Conservation (phyloP, 495 filamentous ascomycete species). For the Clavariopsis aquatica region DNA sequence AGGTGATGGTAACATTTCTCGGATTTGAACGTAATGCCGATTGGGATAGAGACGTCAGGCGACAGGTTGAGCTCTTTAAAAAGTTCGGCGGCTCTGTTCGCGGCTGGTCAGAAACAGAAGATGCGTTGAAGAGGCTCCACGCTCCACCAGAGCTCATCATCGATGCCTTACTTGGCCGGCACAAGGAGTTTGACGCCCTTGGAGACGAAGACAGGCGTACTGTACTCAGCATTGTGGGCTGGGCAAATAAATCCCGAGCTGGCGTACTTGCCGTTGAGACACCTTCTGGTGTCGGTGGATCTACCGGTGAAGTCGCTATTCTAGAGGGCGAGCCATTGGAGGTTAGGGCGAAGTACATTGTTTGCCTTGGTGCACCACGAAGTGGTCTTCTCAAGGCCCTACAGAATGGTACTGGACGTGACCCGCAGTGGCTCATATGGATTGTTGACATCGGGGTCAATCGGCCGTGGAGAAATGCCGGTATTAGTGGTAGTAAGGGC, state of each 20-base stretch:
- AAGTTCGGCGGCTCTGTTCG: constrained; percentile 52
- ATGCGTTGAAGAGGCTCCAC: constrained; percentile 58
- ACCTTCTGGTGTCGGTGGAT: constrained; percentile 81
- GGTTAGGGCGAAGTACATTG: constrained; percentile 72
- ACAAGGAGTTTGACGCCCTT: constrained; percentile 80
- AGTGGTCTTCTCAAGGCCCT: constrained; percentile 74
- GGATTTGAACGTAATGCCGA: constrained; percentile 63
- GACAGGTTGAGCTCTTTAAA: constrained; percentile 65
- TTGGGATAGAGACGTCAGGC: constrained; percentile 38
- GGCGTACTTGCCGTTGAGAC: constrained; percentile 80
- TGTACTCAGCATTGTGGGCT: constrained; percentile 79
- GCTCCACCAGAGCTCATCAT: constrained; percentile 76
- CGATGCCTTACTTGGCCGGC: constrained; percentile 83
- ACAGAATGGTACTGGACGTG: constrained; percentile 59
- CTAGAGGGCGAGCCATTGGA: constrained; percentile 72
- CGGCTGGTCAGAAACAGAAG: constrained; percentile 44
- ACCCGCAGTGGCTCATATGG: constrained; percentile 68
- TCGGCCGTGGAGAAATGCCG: constrained; percentile 83
- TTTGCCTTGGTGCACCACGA: constrained; percentile 82
- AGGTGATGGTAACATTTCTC: constrained; percentile 79
- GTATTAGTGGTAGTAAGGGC: constrained; percentile 71
- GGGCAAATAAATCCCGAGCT: constrained; percentile 80
- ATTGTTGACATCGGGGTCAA: constrained; percentile 87
- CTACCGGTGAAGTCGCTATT: constrained; percentile 60
- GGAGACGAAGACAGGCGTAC: constrained; percentile 77